These are phyloP conservation scores for Trichoderma atroviride DNA, from an alignment of 2,329 filamentous ascomycete species.

Conservation along the genomic window DNA sequence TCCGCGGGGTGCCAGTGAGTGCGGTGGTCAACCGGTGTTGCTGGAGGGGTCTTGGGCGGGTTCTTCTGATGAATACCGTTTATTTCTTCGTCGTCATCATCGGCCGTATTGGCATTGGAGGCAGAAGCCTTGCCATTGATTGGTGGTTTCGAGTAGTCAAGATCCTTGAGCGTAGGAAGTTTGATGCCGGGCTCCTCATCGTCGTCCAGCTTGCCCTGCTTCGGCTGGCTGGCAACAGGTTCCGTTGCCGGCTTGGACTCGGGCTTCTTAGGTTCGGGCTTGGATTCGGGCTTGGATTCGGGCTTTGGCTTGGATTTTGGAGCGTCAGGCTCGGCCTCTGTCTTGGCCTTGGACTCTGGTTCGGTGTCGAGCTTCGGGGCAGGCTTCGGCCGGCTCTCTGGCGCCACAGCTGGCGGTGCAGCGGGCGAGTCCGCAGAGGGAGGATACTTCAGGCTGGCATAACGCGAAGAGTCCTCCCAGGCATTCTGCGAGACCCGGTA, in stretches of 20 bases:
- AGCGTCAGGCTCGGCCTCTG: not conserved
- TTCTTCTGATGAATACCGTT: constrained; percentile 34
- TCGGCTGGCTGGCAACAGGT: not conserved
- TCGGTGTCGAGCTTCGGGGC: not conserved
- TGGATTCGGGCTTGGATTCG: not conserved
- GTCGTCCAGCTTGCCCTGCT: constrained; percentile 10
- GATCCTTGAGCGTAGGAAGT: constrained; percentile 25
- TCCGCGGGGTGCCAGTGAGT: constrained; percentile 73
- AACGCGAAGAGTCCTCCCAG: constrained; percentile 36
- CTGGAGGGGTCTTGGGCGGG: constrained; percentile 33
- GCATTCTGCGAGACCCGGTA: constrained; percentile 52
- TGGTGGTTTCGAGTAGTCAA: constrained; percentile 20
- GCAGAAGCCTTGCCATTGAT: constrained; percentile 8
- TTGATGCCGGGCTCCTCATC: constrained; percentile 25
- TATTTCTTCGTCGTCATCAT: constrained; percentile 1
- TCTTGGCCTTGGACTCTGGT: not conserved
- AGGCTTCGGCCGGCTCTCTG: constrained; percentile 2
- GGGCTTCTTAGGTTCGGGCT: constrained; percentile 12
- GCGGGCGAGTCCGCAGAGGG: constrained; percentile 15
- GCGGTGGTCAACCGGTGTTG: constrained; percentile 25
- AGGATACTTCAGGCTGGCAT: constrained; percentile 15
- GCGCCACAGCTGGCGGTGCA: not conserved
- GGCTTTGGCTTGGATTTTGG: not conserved
- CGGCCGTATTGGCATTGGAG: not conserved
- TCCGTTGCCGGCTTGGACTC: constrained; percentile 1